Base-by-base conservation (phyloP, 163 green algal species). In the Trebouxia gelatinosa region DNA sequence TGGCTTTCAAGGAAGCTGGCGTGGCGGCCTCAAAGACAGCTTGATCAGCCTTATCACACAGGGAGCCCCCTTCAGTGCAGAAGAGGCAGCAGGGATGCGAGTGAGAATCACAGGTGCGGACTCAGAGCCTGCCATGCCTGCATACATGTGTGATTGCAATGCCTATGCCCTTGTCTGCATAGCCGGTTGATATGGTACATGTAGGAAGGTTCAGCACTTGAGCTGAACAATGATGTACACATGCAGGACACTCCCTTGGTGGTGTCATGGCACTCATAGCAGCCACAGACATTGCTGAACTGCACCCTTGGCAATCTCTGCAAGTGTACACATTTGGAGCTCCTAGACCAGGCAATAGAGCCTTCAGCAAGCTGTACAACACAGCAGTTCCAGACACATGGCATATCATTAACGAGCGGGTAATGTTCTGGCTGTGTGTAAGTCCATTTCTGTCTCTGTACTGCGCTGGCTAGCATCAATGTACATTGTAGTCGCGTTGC, bases 191-290 rank as follows among this genome's bases (percentile, higher is more conserved):
- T 54, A 13, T 13, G 9, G 11, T 23, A 54, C 43, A 23, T 54
- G 43, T 54, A 54, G 11, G 9, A 13, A 54, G 43, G 11, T 54
- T 54, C 43, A 9, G 11, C 43, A 23, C 43, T 54, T 54, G 9
- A 23, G 9, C 11, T 13, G 43, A 9, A 54, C 13, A 9, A 54
- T 9, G 43, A 54, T 54, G 43, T 54, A 13, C 16, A 21, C 5
- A 29, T 76, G 62, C 79, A 84, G 87, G 89, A 6, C 89, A 93
- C 77, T 89, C 81, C 0, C 62, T 93, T 46, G 89, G 89, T 0
- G 89, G 89, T n/a, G 85, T 88, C 5, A 59, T 93, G 23, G 88
- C 89, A 17, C 85, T 83, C 54, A 78, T 94, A 61, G 80, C 81
- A 17, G 81, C 84, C 5, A 65, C 77, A n/a, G 82, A 83, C 48